Evolutionary conservation across 306 rosid species (phyloP).

Genomic region (Quercus robur): DNA sequence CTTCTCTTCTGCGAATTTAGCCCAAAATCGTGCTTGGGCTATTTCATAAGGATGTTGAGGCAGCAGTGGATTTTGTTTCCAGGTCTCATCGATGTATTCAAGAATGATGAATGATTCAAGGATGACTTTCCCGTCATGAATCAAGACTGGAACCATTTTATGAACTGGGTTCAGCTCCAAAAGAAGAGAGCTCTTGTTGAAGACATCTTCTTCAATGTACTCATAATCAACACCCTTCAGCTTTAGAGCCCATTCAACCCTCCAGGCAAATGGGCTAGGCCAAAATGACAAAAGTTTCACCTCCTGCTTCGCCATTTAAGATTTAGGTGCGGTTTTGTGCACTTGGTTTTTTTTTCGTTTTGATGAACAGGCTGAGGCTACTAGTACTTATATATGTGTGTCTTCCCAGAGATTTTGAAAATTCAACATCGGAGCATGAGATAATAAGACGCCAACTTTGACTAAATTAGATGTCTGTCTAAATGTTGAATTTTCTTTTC

Average conservation of each 20-base stretch:
- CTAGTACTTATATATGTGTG: too few relatives aligned
- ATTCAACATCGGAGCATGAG: too few relatives aligned
- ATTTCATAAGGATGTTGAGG: conserved; percentile 6
- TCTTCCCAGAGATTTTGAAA: too few relatives aligned
- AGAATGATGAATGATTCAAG: not conserved
- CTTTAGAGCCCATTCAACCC: conserved; percentile 45
- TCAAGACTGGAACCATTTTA: not conserved
- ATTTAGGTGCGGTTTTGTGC: not conserved
- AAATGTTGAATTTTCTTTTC: too few relatives aligned
- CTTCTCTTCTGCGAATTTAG: conserved; percentile 1
- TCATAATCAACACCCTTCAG: conserved; percentile 44
- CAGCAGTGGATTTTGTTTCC: not conserved
- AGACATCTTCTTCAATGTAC: conserved; percentile 26
- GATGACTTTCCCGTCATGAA: not conserved
- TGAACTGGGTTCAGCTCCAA: conserved; percentile 1
- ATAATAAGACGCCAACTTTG: too few relatives aligned
- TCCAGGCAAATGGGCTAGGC: conserved; percentile 41
- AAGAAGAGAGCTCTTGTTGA: conserved; percentile 6
- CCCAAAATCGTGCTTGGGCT: conserved; percentile 7
- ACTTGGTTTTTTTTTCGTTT: not conserved
- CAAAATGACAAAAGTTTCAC: conserved; percentile 41
- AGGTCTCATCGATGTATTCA: not conserved
- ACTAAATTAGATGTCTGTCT: too few relatives aligned
- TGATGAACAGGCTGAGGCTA: too few relatives aligned
- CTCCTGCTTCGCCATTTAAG: not conserved